Conservation (phyloP, 257 asterid genomes). For the Forsythia viridissima region DNA sequence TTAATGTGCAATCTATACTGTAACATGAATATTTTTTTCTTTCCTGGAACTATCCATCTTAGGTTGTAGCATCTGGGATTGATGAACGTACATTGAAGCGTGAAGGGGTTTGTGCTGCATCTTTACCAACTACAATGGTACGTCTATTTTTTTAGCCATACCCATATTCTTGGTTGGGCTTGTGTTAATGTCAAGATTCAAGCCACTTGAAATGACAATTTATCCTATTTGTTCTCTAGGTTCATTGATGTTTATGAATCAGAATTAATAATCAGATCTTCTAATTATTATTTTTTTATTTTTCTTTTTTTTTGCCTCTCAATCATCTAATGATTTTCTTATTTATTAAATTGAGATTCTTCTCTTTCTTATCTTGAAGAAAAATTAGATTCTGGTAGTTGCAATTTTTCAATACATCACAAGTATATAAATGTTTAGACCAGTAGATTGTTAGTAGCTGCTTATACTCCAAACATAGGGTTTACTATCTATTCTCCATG, state of each 20-base stretch:
- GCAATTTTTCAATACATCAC: not conserved
- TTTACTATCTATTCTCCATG: not conserved
- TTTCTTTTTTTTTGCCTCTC: not conserved
- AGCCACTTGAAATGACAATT: not conserved
- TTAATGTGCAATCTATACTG: constrained; percentile 13
- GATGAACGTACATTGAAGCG: constrained; percentile 97
- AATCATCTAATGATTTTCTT: not conserved
- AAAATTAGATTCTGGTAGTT: not conserved
- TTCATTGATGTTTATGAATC: not conserved
- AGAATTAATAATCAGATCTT: not conserved
- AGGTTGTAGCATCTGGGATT: constrained; percentile 98
- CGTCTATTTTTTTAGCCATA: constrained; percentile 15
- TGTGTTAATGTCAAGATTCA: not conserved
- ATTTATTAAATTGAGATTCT: not conserved
- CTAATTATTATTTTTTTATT: not conserved
- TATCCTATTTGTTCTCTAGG: not conserved
- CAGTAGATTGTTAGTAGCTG: not conserved
- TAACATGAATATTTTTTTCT: constrained; percentile 5
- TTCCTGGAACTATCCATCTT: constrained; percentile 17
- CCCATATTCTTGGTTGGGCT: constrained; percentile 8
- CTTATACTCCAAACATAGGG: not conserved
- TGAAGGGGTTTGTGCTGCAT: constrained; percentile 99
- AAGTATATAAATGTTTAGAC: not conserved
- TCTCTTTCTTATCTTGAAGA: not conserved
- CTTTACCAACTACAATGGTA: constrained; percentile 98